Evolutionary conservation across 2,329 filamentous ascomycete species (phyloP), one percentile per base, ranked within the genome.

Genomic region (Hypoxylon rubiginosum): DNA sequence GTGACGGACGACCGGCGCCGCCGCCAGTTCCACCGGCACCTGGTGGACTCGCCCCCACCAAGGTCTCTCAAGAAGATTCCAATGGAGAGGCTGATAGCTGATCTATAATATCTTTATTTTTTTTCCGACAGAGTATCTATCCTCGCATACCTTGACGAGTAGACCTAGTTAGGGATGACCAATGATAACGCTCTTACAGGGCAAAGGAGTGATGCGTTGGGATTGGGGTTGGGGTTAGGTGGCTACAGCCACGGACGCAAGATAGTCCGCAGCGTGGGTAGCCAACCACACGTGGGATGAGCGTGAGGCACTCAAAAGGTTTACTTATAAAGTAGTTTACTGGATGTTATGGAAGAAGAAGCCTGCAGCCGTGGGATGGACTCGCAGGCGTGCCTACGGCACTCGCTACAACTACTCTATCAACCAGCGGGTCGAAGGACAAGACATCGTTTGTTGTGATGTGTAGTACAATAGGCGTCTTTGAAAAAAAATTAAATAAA

Each of bases 21-120:
- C 67, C 73, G 15, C 72, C 75, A 1, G 73, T 70, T 8, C 69
- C 74, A 9, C 67, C 73, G n/a, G 60, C 70, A n/a, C 72, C 73
- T 1, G 71, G 72, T 26, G 70, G 66, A 2, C 67, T 74, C 41
- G 64, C 72, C 4, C 63, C 72, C 15, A 62, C 56, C 4, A 54
- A 51, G 58, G 28, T 39, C 19, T 50, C 53, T 2, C 30, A 28
- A 7, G 5, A 36, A 8, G 30, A 30, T 7, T 26, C 24, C 28
- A 56, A 30, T 36, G 53, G 50, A 28, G 41, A 62, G 24, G 45
- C 34, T 17, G 58, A 60, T 54, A 63, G 52, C 9, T 64, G 26
- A 34, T 57, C 30, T 46, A 15, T n/a, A 24, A 15, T 24, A 32
- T 9, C 30, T 39, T 21, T 19, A 15, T 41, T 19, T 19, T 17